Evolutionary conservation across 2,329 filamentous ascomycete genomes (phyloP).

Genomic region (Ophiostoma tasmaniense): DNA sequence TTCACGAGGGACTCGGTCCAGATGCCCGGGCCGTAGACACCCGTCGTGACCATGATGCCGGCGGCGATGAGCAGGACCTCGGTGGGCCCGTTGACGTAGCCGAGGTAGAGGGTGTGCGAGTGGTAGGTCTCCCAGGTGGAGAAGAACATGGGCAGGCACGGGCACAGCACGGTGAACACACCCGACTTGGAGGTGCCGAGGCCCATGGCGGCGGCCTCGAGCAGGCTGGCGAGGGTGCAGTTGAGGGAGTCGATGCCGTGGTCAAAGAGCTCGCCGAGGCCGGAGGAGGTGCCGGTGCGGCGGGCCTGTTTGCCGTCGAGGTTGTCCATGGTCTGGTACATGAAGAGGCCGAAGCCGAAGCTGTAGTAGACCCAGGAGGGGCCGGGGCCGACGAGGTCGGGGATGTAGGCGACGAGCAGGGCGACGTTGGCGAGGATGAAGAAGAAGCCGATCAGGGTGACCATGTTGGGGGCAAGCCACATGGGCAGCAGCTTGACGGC

Average conservation of each 20-base stretch:
- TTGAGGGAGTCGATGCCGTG: constrained; percentile 98
- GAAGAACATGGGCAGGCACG: constrained; percentile 97
- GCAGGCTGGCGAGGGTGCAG: constrained; percentile 83
- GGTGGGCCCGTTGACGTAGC: constrained; percentile 93
- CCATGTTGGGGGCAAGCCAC: constrained; percentile 97
- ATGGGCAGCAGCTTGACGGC: constrained; percentile 85
- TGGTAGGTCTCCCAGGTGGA: constrained; percentile 99
- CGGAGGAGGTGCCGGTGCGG: constrained; percentile 88
- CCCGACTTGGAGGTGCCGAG: constrained; percentile 76
- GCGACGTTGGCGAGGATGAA: constrained; percentile 83
- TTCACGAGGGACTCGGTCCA: constrained; percentile 71
- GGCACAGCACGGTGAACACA: constrained; percentile 83
- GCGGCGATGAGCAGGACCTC: constrained; percentile 90
- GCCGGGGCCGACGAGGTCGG: constrained; percentile 80
- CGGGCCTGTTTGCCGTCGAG: constrained; percentile 96
- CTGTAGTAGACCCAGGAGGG: constrained; percentile 92
- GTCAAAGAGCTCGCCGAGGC: constrained; percentile 92
- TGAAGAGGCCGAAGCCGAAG: constrained; percentile 92
- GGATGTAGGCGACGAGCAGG: constrained; percentile 67
- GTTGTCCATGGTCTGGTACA: constrained; percentile 99
- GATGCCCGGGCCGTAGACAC: constrained; percentile 78
- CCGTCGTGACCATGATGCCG: constrained; percentile 74
- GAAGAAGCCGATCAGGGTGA: constrained; percentile 88
- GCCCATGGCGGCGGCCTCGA: constrained; percentile 89
- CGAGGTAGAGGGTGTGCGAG: constrained; percentile 92